phyloP scores from a whole-genome alignment of 768 basidiomycete genomes.

The Mycena amicta region DNA sequence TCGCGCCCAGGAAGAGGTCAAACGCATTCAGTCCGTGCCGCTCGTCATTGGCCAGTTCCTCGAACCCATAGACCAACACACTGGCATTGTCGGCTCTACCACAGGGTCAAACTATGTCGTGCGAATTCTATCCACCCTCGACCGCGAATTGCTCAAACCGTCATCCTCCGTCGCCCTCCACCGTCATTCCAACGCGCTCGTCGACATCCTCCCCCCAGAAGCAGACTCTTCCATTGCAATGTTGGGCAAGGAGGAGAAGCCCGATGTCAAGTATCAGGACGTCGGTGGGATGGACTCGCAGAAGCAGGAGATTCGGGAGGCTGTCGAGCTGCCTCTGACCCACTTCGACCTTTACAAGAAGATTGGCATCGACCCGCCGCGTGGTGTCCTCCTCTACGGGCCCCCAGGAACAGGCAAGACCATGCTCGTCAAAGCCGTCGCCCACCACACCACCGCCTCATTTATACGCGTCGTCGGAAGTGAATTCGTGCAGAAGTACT shows the following conservation, averaged over 20 bases:
- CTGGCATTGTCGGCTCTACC: conserved; percentile 95
- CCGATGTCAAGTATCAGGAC: conserved; percentile 91
- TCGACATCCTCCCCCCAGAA: conserved; percentile 97
- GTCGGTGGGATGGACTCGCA: conserved; percentile 97
- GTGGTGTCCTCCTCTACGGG: conserved; percentile 95
- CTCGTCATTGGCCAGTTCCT: conserved; percentile 99
- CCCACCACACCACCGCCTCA: conserved; percentile 93
- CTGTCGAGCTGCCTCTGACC: conserved; percentile 94
- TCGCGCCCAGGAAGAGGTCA: conserved; percentile 98
- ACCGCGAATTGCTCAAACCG: conserved; percentile 95
- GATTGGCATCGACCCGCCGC: conserved; percentile 98
- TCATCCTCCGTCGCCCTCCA: conserved; percentile 98
- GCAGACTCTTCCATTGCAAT: conserved; percentile 97
- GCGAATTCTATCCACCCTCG: conserved; percentile 93
- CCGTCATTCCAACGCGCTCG: conserved; percentile 96
- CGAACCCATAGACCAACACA: conserved; percentile 96
- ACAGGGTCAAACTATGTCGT: conserved; percentile 99
- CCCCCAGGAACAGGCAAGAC: conserved; percentile 99
- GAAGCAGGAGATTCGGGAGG: conserved; percentile 99
- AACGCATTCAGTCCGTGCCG: conserved; percentile 97
- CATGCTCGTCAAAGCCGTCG: conserved; percentile 99
- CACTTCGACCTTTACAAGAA: conserved; percentile 99
- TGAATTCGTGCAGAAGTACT: conserved; percentile 99
- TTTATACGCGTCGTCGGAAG: conserved; percentile 98
- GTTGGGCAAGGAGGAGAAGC: conserved; percentile 93